A percentile compares a stretch with the other conserved stretches of the same genome.
Conservation (phyloP, 345 rosid genomes). For the Raphanus sativus region DNA sequence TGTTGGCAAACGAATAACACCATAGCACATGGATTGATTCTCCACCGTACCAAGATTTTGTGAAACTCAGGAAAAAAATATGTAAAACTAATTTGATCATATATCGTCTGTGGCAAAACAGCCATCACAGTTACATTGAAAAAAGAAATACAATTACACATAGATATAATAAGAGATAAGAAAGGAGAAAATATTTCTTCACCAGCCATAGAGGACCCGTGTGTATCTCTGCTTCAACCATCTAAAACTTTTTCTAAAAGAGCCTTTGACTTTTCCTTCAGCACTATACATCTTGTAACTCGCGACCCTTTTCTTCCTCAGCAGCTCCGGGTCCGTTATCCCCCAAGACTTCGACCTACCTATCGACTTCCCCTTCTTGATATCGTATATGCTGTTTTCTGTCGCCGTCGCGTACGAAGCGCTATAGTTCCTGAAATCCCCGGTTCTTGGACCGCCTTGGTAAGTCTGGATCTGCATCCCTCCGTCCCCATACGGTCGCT, state of each 20-base stretch:
- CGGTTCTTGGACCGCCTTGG: constrained; percentile 44
- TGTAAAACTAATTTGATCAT: constrained; percentile 17
- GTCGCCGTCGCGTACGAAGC: constrained; percentile 50
- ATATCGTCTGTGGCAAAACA: constrained; percentile 5
- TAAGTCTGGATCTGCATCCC: constrained; percentile 65
- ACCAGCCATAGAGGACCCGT: constrained; percentile 77
- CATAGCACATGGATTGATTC: not conserved
- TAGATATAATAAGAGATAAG: not conserved
- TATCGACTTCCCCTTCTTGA: constrained; percentile 60
- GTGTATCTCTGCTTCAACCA: constrained; percentile 86
- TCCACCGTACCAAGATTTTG: not conserved
- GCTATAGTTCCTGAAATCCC: constrained; percentile 66
- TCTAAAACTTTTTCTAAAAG: constrained; percentile 81
- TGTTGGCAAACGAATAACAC: not conserved
- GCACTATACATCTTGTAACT: constrained; percentile 83
- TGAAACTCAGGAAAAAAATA: not conserved
- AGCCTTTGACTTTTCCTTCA: constrained; percentile 85
- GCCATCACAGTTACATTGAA: constrained; percentile 28
- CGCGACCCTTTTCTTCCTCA: constrained; percentile 95
- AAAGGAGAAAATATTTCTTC: constrained; percentile 42
- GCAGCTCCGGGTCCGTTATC: constrained; percentile 72
- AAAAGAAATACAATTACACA: constrained; percentile 23
- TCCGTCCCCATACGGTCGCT: constrained; percentile 49
- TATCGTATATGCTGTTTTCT: constrained; percentile 32
- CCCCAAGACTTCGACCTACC: constrained; percentile 62